phyloP scores from a whole-genome alignment of 106 monocot species.

The Phalaenopsis aphrodite region DNA sequence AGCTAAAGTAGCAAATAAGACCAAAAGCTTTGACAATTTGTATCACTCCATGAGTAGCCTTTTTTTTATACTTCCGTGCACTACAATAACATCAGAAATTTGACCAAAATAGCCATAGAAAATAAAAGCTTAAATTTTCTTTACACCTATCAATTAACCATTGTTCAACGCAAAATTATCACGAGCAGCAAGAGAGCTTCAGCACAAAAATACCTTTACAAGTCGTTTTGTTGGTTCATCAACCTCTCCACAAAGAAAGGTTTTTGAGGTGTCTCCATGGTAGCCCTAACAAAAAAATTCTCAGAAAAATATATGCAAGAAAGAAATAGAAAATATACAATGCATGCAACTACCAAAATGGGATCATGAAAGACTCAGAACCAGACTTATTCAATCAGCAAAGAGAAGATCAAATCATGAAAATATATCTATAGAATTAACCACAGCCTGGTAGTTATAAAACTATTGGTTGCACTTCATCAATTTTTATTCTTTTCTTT shows the following conservation, averaged over 20 bases:
- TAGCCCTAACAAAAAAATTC: conserved; percentile 55
- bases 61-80: no score
- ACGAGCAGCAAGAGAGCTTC: background rate
- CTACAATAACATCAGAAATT: no score
- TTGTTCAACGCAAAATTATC: background rate
- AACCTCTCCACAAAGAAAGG: conserved; percentile 89
- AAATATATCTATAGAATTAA: background rate
- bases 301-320: background rate
- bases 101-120: no score
- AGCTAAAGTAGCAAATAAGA: no score
- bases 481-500: background rate
- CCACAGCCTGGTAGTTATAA: background rate
- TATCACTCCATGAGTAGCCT: background rate
- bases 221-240: conserved; percentile 58
- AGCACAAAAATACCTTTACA: conserved; percentile 51
- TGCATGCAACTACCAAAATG: background rate
- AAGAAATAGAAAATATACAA: background rate
- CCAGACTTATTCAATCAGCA: background rate
- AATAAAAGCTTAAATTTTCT: no score
- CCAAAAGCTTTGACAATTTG: background rate
- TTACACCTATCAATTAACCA: no score
- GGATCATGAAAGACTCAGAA: background rate
- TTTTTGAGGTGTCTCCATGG: conserved; percentile 93
- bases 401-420: background rate
- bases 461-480: background rate